These are phyloP conservation scores for Berberis thunbergii DNA, from an alignment of 164 flowering plant species.

Conservation along the genomic window DNA sequence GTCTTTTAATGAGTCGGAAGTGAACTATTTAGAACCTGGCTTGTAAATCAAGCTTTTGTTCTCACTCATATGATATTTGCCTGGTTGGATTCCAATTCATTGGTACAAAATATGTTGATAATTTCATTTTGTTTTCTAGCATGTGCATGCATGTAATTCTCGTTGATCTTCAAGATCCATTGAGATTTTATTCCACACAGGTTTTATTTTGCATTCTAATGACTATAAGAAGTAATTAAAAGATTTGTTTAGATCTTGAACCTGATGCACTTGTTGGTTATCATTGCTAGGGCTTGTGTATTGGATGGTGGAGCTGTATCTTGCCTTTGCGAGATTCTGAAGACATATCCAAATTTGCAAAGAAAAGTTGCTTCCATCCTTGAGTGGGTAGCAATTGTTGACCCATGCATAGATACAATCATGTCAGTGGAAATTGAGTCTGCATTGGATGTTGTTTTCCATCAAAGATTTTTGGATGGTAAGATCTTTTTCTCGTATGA, in stretches of 20 bases:
- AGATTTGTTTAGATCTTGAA: too few species aligned
- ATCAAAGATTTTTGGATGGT: slow-evolving; percentile 40
- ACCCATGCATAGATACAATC: slow-evolving; percentile 32
- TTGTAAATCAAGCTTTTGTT: not conserved
- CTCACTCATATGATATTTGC: not conserved
- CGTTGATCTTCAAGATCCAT: too few species aligned
- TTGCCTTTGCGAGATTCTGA: slow-evolving; percentile 50
- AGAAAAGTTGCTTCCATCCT: slow-evolving; percentile 67
- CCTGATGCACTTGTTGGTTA: not conserved
- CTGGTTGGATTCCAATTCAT: not conserved
- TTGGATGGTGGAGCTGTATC: slow-evolving; percentile 35
- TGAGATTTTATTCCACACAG: too few species aligned
- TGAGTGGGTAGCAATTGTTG: slow-evolving; percentile 39
- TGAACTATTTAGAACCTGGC: too few species aligned
- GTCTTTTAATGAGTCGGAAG: too few species aligned
- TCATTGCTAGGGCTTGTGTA: not conserved
- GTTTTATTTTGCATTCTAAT: too few species aligned
- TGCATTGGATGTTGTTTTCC: slow-evolving; percentile 46
- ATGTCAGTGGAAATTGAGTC: slow-evolving; percentile 41
- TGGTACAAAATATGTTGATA: not conserved
- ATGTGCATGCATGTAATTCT: too few species aligned
- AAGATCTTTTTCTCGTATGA: slow-evolving; percentile 5
- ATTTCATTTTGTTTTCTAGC: not conserved
- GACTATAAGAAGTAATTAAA: too few species aligned
- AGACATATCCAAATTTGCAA: slow-evolving; percentile 47